Evolutionary conservation across 1,284 basidiomycete species (phyloP), one percentile per base, ranked within the genome.

Genomic region (Ceratobasidium sp.): DNA sequence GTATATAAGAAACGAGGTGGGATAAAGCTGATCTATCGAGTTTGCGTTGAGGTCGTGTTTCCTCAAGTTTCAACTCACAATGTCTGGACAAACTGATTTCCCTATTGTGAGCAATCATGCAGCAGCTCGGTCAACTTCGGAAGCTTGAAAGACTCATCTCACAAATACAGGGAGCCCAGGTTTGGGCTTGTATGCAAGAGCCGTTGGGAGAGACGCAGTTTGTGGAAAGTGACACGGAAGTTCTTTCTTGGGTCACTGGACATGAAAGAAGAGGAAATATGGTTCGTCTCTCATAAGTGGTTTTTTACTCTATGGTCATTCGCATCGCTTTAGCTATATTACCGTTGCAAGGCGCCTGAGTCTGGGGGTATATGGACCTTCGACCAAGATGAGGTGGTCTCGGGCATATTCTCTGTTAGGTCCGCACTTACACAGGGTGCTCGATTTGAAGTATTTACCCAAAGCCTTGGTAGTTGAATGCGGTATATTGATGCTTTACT

Each of bases 281-380:
- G 15, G 71, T 74, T 20, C 63, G 49, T 63, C 2, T 20, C 31
- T 66, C 8, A 28, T 31, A 10, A 15, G 23, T 35, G 33, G 15
- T 13, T 1, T 17, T n/a, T n/a, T 6, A 56, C 17, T 8, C 8
- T 47, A 28, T 39, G 20, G 23, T 56, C 26, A 49, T 17, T 26
- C 60, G 23, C 51, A 56, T 31, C 20, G 26, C 26, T 11, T 35
- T 47, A 74, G 71, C 13, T 63, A 11, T 53, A 63, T 33, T 53
- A 74, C 37, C 45, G 15, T 26, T 74, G 71, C 53, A 74, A 74
- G 33, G 71, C 71, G 23, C 71, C 71, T 11, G 71, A 74, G 45
- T 61, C 71, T 47, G 42, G 60, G 8, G 71, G 71, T 28, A 53
- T 74, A 1, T 74, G 71, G 71, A 28, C 71, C 6, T 63, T 35